These are phyloP conservation scores for Trichoderma atrobrunneum DNA, from an alignment of 2,329 filamentous ascomycete species.

Conservation along the genomic window DNA sequence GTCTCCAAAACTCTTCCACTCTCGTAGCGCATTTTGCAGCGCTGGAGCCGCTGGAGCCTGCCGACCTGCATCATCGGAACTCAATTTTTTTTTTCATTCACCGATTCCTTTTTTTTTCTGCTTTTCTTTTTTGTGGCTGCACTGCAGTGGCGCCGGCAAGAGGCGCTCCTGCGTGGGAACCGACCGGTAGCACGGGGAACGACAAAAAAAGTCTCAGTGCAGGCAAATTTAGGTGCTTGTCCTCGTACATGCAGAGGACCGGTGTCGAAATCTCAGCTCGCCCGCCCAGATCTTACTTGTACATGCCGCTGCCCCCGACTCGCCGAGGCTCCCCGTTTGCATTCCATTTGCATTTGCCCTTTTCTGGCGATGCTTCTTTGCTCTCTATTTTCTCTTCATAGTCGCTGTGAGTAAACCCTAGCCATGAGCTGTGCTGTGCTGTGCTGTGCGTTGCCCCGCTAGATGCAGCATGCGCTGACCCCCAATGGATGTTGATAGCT, in stretches of 20 bases:
- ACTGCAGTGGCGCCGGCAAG: slow-evolving; percentile 7
- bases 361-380: slow-evolving; percentile 3
- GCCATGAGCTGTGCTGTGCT: neutral
- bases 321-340: neutral
- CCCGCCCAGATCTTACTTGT: neutral
- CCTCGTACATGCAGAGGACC: neutral
- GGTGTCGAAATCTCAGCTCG: neutral
- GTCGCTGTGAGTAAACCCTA: slow-evolving; percentile 17
- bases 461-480: slow-evolving; percentile 6
- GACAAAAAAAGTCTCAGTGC: neutral
- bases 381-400: neutral
- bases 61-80: slow-evolving; percentile 1
- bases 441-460: slow-evolving; percentile 12
- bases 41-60: neutral
- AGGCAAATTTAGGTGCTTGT: neutral
- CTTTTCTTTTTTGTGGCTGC: slow-evolving; percentile 7
- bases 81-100: neutral
- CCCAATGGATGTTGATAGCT: slow-evolving; percentile 12
- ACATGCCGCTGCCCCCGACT: neutral
- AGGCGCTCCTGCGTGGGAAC: slow-evolving; percentile 9
- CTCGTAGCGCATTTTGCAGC: neutral
- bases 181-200: neutral
- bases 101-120: neutral
- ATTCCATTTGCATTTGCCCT: neutral
- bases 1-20: neutral